A percentile compares a stretch with the other conserved stretches of the same genome.
Evolutionary conservation across 345 rosid genomes (phyloP).

Genomic region (Aegle marmelos): DNA sequence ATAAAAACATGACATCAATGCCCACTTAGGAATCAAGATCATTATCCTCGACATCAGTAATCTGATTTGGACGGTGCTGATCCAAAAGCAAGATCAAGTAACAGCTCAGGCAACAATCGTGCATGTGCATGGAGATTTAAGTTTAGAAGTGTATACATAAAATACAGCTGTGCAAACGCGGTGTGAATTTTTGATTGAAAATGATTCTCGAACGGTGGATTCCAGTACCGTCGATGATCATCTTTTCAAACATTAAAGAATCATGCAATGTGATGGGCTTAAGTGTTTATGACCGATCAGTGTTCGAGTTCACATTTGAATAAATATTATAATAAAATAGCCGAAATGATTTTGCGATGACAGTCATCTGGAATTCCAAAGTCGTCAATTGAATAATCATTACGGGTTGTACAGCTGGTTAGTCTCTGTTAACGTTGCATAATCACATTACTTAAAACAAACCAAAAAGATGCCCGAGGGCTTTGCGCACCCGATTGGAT

Average conservation of each 20-base stretch:
- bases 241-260: neutral
- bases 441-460: neutral
- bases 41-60: neutral
- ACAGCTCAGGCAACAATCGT: neutral
- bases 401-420: conserved; percentile 13
- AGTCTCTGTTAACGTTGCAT: neutral
- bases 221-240: neutral
- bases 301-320: neutral
- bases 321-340: neutral
- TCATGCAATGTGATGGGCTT: neutral
- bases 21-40: neutral
- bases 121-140: neutral
- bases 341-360: neutral
- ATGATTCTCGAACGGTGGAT: neutral
- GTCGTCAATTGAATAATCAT: neutral
- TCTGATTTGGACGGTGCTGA: neutral
- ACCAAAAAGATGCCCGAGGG: neutral
- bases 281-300: neutral
- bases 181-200: neutral
- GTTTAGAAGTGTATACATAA: neutral
- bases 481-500: neutral
- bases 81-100: neutral
- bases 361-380: neutral
- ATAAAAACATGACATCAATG: neutral
- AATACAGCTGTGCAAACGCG: neutral